Percentiles rank a stretch among this genome's conserved stretches.
These are phyloP conservation scores for Elaeagnus macrophylla DNA, from an alignment of 306 rosid species.

Conservation along the genomic window DNA sequence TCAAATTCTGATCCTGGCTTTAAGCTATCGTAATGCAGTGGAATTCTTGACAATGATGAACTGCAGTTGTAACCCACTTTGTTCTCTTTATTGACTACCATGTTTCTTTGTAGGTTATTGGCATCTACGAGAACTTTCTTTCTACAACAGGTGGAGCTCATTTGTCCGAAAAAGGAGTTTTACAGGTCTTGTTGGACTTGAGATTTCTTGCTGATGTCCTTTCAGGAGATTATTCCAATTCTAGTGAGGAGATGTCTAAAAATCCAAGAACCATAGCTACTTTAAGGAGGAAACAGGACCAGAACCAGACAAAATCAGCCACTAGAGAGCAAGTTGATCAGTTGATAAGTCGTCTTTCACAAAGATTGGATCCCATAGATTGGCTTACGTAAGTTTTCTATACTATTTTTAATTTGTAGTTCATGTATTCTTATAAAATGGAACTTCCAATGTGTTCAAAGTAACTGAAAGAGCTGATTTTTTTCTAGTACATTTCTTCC, in stretches of 20 bases:
- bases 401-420: background rate
- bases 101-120: conserved; percentile 50
- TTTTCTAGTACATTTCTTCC: too few relatives aligned
- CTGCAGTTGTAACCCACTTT: conserved; percentile 4
- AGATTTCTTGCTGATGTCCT: conserved; percentile 87
- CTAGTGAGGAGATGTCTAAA: conserved; percentile 38
- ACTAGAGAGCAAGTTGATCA: conserved; percentile 53
- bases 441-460: too few relatives aligned
- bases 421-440: too few relatives aligned
- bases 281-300: conserved; percentile 66
- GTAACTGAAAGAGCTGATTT: too few relatives aligned
- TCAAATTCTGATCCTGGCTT: too few relatives aligned
- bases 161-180: conserved; percentile 83
- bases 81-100: conserved; percentile 12
- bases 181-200: conserved; percentile 82
- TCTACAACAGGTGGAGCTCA: conserved; percentile 47
- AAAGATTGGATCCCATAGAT: conserved; percentile 88
- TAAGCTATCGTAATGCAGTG: too few relatives aligned
- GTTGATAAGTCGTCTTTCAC: conserved; percentile 63
- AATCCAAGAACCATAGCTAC: conserved; percentile 38
- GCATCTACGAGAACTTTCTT: conserved; percentile 58
- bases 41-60: too few relatives aligned
- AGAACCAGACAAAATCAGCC: conserved; percentile 42
- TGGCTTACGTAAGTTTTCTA: conserved; percentile 85
- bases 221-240: conserved; percentile 63